phyloP scores from a whole-genome alignment of 2,329 filamentous ascomycete genomes.

The Calonectria pteridis region DNA sequence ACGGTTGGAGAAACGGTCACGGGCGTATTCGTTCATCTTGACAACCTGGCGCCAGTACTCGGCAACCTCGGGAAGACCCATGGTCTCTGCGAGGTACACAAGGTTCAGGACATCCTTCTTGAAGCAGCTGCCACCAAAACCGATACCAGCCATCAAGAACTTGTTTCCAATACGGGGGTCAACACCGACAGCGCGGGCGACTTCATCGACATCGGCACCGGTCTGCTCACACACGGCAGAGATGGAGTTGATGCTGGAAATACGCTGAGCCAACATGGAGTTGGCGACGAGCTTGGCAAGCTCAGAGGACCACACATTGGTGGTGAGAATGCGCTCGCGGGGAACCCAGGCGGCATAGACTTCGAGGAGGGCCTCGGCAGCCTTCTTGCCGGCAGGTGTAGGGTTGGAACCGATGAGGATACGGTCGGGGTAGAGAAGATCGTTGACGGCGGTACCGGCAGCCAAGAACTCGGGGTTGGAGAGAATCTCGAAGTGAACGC shows the following conservation, averaged over 20 bases:
- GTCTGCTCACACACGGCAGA: slow-evolving; percentile 84
- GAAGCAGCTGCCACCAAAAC: slow-evolving; percentile 86
- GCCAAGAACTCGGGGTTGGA: slow-evolving; percentile 88
- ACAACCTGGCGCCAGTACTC: slow-evolving; percentile 82
- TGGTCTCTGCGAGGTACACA: slow-evolving; percentile 78
- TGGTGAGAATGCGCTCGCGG: slow-evolving; percentile 74
- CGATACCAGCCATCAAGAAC: slow-evolving; percentile 80
- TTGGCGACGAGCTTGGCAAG: slow-evolving; percentile 84
- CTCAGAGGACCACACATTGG: slow-evolving; percentile 83
- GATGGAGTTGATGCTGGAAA: slow-evolving; percentile 85
- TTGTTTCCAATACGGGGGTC: slow-evolving; percentile 79
- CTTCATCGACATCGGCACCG: slow-evolving; percentile 81
- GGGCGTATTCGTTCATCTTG: slow-evolving; percentile 82
- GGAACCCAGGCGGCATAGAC: slow-evolving; percentile 82
- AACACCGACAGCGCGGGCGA: slow-evolving; percentile 75
- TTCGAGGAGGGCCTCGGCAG: slow-evolving; percentile 72
- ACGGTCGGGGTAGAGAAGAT: slow-evolving; percentile 78
- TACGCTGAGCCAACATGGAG: slow-evolving; percentile 83
- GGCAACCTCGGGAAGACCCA: slow-evolving; percentile 78
- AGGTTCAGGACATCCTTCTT: slow-evolving; percentile 83
- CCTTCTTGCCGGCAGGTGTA: slow-evolving; percentile 70
- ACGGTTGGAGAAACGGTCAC: slow-evolving; percentile 74
- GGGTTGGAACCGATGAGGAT: slow-evolving; percentile 79
- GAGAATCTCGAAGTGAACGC: slow-evolving; percentile 78
- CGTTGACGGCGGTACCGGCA: slow-evolving; percentile 79